A percentile compares a stretch with the other conserved stretches of the same genome.
Conservation (phyloP, 2,329 filamentous ascomycete species). For the Cylindrodendrum hubeiense region DNA sequence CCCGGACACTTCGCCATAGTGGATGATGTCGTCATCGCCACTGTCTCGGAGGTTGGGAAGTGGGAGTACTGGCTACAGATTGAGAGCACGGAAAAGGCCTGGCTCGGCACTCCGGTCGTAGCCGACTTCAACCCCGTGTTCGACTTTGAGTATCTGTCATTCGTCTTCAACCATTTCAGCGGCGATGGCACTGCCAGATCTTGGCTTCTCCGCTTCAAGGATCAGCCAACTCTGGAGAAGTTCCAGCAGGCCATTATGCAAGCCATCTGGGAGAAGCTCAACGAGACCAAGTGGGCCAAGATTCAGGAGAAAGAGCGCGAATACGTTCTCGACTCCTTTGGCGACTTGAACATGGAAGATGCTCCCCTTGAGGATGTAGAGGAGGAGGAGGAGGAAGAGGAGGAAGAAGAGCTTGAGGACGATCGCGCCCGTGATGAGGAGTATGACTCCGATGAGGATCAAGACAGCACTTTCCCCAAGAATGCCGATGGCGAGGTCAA, state of each 20-base stretch:
- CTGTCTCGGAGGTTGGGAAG: constrained; percentile 85
- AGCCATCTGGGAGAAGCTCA: constrained; percentile 95
- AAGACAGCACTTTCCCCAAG: constrained; percentile 79
- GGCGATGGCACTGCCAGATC: constrained; percentile 92
- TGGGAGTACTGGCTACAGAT: constrained; percentile 99
- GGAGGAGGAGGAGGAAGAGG: constrained; percentile 63
- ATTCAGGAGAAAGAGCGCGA: constrained; percentile 92
- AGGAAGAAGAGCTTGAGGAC: constrained; percentile 69
- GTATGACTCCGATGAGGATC: constrained; percentile 78
- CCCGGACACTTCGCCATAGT: constrained; percentile 88
- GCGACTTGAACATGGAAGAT: constrained; percentile 94
- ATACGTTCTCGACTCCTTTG: constrained; percentile 95
- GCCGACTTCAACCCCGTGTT: constrained; percentile 98
- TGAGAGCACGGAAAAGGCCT: constrained; percentile 79
- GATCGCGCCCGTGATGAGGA: constrained; percentile 78
- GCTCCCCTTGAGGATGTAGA: constrained; percentile 55
- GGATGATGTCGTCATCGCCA: constrained; percentile 79
- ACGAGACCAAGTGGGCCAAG: constrained; percentile 94
- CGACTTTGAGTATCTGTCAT: constrained; percentile 98
- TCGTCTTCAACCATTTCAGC: constrained; percentile 98
- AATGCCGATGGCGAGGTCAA: constrained; percentile 84
- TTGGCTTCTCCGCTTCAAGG: constrained; percentile 93
- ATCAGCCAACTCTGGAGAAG: constrained; percentile 81
- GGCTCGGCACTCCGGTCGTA: constrained; percentile 87
- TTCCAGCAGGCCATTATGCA: constrained; percentile 97